phyloP scores from a whole-genome alignment of 1,139 yeast genomes.

The Debaryomyces udenii region DNA sequence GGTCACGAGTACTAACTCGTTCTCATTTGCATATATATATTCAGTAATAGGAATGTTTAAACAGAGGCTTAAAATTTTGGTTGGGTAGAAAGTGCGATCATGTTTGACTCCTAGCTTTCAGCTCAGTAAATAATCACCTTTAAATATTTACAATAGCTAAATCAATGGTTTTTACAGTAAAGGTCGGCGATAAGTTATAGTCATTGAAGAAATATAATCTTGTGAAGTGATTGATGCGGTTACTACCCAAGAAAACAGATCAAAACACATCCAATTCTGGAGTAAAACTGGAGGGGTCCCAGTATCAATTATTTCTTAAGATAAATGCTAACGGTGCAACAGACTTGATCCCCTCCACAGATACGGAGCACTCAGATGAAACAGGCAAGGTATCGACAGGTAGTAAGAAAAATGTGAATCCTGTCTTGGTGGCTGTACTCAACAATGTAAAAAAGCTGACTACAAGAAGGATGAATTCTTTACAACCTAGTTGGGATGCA shows the following conservation, averaged over 20 bases:
- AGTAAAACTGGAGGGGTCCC: background rate
- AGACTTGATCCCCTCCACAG: conserved; percentile 30
- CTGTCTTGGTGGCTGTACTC: conserved; percentile 39
- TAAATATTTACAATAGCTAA: background rate
- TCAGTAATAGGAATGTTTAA: too few species aligned
- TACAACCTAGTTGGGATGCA: conserved; percentile 52
- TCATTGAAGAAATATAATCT: too few species aligned
- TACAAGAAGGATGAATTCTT: conserved; percentile 38
- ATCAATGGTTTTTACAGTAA: background rate
- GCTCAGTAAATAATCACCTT: too few species aligned
- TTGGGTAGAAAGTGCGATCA: too few species aligned
- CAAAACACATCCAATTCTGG: conserved; percentile 2
- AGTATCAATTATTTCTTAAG: conserved; percentile 27
- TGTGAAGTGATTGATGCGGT: conserved; percentile 6
- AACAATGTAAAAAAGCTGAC: conserved; percentile 36
- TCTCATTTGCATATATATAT: too few species aligned
- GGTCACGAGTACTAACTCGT: background rate
- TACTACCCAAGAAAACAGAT: conserved; percentile 4
- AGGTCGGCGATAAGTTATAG: too few species aligned
- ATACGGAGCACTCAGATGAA: conserved; percentile 9
- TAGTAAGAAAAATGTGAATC: conserved; percentile 31
- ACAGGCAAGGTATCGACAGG: conserved; percentile 7
- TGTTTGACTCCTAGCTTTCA: too few species aligned
- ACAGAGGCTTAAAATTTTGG: conserved; percentile 4
- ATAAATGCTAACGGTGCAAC: conserved; percentile 46